Evolutionary conservation across 805 yeast genomes (phyloP), one percentile per base, ranked within the genome.

Genomic region (Yamadazyma phyllophila): DNA sequence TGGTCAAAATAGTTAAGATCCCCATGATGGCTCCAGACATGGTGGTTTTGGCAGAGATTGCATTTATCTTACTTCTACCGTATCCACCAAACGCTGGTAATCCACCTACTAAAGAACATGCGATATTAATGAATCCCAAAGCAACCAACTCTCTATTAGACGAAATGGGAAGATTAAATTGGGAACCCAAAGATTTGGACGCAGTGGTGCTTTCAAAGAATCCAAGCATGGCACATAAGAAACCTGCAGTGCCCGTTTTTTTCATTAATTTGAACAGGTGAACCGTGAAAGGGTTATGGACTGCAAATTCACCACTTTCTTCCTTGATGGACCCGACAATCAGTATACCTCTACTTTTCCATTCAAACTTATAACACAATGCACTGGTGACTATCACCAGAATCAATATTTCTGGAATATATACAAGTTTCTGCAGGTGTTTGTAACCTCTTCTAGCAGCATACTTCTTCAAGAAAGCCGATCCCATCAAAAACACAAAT

Each of bases 61-160:
- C 85, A 66, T 92, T 92, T 47, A 92, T 83, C 57, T 87, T 90
- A 13, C 96, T 85, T 57, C 98, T 77, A 1, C 97, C 98, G 59
- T 91, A 92, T 0, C 98, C 98, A 8, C 98, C 99, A 73, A 91
- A 91, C 0, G 96, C 81, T 0, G 99, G 97, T 12, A 92, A 68
- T 0, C 90, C 85, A 1, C 80, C 80, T 36, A 88, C 85, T 44
- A 81, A 61, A 2, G 88, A 77, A 0, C 83, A 82, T 0, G 76
- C 65, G 1, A 89, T 48, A 54, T 91, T 92, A 45, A 85, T 80
- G 11, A 78, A 65, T 1, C 99, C 98, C 26, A 92, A 69, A 0
- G 97, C 97, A 4, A 94, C 91, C 35, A 92, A 68, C 61, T 92
- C 99, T 49, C 97, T 77, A 62, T 94, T 91, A 13, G 95, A 80